A percentile compares a stretch with the other conserved stretches of the same genome.
Conservation (phyloP, 2,329 filamentous ascomycete genomes). For the Colletotrichum kahawae region DNA sequence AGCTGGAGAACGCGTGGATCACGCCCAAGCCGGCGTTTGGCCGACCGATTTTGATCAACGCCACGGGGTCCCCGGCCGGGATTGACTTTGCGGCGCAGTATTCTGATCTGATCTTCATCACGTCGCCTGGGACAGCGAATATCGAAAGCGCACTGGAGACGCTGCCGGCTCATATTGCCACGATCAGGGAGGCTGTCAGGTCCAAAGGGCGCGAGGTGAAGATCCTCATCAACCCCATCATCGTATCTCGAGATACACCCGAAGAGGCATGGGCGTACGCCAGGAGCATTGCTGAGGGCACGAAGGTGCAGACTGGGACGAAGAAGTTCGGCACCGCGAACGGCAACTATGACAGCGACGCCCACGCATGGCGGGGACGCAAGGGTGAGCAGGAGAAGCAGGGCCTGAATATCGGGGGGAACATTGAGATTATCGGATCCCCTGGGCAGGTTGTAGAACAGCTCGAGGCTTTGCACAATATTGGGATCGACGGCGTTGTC, state of each 20-base stretch:
- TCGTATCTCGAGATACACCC: neutral
- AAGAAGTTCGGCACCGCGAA: neutral
- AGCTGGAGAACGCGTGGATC: neutral
- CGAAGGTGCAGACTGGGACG: neutral
- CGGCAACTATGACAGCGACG: neutral
- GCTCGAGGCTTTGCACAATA: neutral
- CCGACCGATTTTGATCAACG: neutral
- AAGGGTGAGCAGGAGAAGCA: neutral
- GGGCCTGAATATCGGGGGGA: neutral
- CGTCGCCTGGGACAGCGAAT: neutral
- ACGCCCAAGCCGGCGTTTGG: neutral
- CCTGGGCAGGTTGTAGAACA: neutral
- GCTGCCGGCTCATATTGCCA: neutral
- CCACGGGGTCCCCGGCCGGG: neutral
- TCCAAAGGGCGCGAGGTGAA: neutral
- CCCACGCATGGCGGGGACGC: neutral
- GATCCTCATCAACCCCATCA: conserved; percentile 4
- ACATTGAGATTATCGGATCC: neutral
- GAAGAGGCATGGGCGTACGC: neutral
- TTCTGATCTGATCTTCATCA: neutral
- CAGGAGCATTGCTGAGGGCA: neutral
- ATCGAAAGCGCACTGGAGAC: conserved; percentile 2
- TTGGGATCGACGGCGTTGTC: neutral
- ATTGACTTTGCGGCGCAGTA: conserved; percentile 1
- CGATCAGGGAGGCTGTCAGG: neutral